A percentile compares a stretch with the other conserved stretches of the same genome.
phyloP scores from a whole-genome alignment of 1,284 basidiomycete genomes.

The Leccinum insigne region DNA sequence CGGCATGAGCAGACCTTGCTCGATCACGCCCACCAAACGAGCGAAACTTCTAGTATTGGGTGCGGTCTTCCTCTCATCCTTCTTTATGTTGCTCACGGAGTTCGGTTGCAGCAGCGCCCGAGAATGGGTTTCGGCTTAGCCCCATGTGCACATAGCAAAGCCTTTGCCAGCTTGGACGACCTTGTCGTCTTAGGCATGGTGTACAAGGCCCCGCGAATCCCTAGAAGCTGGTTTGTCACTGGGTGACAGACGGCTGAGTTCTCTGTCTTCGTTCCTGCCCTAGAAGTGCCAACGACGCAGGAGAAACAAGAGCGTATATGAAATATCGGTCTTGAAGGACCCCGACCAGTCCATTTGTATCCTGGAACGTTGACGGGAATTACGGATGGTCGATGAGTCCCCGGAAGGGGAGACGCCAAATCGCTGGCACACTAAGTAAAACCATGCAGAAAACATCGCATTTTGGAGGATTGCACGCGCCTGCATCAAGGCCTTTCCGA shows the following conservation, averaged over 20 bases:
- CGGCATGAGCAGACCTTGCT: constrained; percentile 10
- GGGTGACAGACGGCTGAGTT: no score
- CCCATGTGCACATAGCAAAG: no score
- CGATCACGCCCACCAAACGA: not conserved
- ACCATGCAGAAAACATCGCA: constrained; percentile 60
- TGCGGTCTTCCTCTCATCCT: not conserved
- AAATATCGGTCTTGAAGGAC: constrained; percentile 42
- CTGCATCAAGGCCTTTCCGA: constrained; percentile 54
- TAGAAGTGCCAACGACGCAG: constrained; percentile 22
- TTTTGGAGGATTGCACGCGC: constrained; percentile 69
- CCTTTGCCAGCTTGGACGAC: no score
- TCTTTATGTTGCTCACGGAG: not conserved
- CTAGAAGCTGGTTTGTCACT: no score
- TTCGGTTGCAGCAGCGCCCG: no score
- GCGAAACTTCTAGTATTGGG: not conserved
- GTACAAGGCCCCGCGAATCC: no score
- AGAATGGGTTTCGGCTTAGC: no score
- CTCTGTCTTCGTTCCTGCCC: no score
- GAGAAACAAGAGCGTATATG: constrained; percentile 53
- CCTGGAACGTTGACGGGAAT: constrained; percentile 62
- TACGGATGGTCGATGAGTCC: constrained; percentile 43
- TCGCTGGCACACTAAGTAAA: constrained; percentile 3
- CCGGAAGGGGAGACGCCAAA: constrained; percentile 53
- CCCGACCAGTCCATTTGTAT: constrained; percentile 27
- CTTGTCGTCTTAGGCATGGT: no score